Percentiles rank a stretch among this genome's conserved stretches.
Evolutionary conservation across 805 yeast genomes (phyloP).

Genomic region (Kodamaea laetipori): DNA sequence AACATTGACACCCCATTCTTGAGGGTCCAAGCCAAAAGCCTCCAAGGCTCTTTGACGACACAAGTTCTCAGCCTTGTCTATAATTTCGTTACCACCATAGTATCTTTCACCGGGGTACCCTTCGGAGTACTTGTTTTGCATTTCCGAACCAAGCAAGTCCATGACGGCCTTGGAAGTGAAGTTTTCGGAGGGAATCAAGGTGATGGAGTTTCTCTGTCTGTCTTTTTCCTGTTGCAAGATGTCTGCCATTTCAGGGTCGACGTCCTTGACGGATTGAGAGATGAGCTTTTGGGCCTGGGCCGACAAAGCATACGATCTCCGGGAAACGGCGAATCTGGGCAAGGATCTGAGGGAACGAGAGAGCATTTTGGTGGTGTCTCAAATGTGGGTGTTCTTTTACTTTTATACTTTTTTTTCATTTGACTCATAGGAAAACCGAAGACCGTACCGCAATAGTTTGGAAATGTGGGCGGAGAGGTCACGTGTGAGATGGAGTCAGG

Average conservation of each 20-base stretch:
- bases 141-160: conserved; percentile 95
- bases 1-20: conserved; percentile 96
- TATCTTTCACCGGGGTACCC: conserved; percentile 99
- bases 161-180: conserved; percentile 95
- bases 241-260: conserved; percentile 77
- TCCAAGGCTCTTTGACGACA: conserved; percentile 94
- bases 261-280: conserved; percentile 60
- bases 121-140: conserved; percentile 98
- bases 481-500: neutral
- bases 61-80: conserved; percentile 87
- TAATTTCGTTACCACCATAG: conserved; percentile 98
- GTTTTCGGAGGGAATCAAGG: conserved; percentile 94
- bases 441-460: too few species aligned
- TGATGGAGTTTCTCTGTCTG: conserved; percentile 93
- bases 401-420: conserved; percentile 3
- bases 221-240: conserved; percentile 77
- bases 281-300: conserved; percentile 65
- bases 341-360: conserved; percentile 32
- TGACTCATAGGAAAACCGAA: conserved; percentile 10
- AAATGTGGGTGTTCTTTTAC: conserved; percentile 3
- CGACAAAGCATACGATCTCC: conserved; percentile 61
- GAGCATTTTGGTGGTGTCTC: conserved; percentile 23
- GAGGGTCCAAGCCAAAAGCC: conserved; percentile 79
- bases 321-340: conserved; percentile 15
- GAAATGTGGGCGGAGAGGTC: too few species aligned